Base-by-base conservation (phyloP, 2,329 filamentous ascomycete species). In the Kalaharituber pfeilii region DNA sequence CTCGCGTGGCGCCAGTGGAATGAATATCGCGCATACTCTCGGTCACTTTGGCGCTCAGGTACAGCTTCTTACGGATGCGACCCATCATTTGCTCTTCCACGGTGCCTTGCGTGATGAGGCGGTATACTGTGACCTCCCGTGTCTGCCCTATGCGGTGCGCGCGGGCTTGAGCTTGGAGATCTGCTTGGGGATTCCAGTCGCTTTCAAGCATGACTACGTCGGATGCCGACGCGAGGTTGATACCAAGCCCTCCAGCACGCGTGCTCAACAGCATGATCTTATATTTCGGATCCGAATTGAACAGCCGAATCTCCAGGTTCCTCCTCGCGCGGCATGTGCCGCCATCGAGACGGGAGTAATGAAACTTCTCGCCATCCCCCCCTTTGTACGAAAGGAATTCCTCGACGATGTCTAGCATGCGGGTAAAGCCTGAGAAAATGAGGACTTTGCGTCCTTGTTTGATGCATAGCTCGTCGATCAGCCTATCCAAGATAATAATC, bases 21-120 rank as follows among this genome's bases (percentile, higher is more conserved):
- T 77, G 73, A 5, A 76, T 70, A 58, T 73, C 75, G 42, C 72
- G 69, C 73, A 79, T 77, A 1, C 72, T 72, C 56, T 79, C 76
- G 0, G 75, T 79, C 18, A 80, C 75, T 60, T 78, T 80, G 0
- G 74, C 70, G 0, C 76, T 78, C 0, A 80, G 67, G 57, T 80
- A 80, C 0, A 79, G 67, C 65, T 80, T 81, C 68, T 80, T 80
- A 5, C 71, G 69, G n/a, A 78, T 73, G 1, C 75, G 67, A 0
- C 73, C 70, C 63, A 75, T 70, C 73, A 78, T 78, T 55, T 78
- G 76, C 57, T 76, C 73, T 57, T 78, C 75, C 0, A 78, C 73
- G 0, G 75, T 78, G 1, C 75, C 75, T 53, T 72, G 72, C 0
- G 75, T 74, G 56, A 74, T 75, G 0, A 78, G 65, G 59, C 76